Conservation (phyloP, 345 rosid genomes). For the Aegle marmelos region DNA sequence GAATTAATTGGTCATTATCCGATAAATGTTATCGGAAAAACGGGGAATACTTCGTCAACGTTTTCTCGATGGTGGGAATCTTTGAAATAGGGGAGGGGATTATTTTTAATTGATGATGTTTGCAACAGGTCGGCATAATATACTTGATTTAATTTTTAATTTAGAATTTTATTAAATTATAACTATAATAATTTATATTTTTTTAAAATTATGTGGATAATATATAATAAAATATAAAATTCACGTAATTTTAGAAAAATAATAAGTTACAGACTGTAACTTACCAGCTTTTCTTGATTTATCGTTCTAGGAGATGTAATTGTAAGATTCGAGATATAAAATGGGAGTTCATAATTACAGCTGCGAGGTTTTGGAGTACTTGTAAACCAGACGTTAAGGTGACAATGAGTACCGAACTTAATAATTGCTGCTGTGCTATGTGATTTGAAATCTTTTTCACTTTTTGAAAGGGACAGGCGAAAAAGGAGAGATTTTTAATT, state of each 20-base stretch:
- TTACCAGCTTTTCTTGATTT: not conserved
- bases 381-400: not conserved
- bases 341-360: too few relatives aligned
- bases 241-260: too few relatives aligned
- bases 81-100: not conserved
- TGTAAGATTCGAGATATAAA: not conserved
- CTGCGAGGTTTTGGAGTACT: too few relatives aligned
- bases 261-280: too few relatives aligned
- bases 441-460: too few relatives aligned
- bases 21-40: not conserved
- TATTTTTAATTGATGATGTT: not conserved
- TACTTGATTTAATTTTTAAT: not conserved
- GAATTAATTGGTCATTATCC: conserved; percentile 5
- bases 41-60: not conserved
- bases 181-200: too few relatives aligned
- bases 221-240: too few relatives aligned
- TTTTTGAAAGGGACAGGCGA: not conserved
- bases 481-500: too few relatives aligned
- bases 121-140: not conserved
- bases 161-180: too few relatives aligned
- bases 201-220: too few relatives aligned
- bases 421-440: not conserved
- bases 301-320: not conserved
- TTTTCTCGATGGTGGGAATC: not conserved
- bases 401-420: not conserved